phyloP scores from a whole-genome alignment of 2,329 filamentous ascomycete genomes.

The Arachnomyces sp. region DNA sequence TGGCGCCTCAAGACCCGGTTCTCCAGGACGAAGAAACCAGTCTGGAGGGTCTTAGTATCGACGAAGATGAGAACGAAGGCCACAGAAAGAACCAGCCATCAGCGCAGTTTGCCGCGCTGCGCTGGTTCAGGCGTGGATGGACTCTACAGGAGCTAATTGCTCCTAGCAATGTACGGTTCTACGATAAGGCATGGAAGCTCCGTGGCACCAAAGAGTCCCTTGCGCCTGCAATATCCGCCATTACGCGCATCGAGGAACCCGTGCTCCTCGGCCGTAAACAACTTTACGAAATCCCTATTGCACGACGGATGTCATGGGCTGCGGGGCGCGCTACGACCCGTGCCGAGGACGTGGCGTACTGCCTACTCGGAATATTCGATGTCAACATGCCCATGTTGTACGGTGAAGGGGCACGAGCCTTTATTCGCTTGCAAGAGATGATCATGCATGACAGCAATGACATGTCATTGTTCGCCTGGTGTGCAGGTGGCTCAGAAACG shows the following conservation, averaged over 20 bases:
- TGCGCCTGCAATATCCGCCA: slow-evolving; percentile 2
- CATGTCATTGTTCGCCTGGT: slow-evolving; percentile 14
- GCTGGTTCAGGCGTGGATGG: slow-evolving; percentile 8
- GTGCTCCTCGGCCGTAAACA: slow-evolving; percentile 1
- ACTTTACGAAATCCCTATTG: slow-evolving; percentile 6
- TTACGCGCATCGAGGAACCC: slow-evolving; percentile 1
- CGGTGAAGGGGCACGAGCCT: slow-evolving; percentile 20
- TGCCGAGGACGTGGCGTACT: slow-evolving; percentile 22
- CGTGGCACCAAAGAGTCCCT: slow-evolving; percentile 5
- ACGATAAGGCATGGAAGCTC: slow-evolving; percentile 4
- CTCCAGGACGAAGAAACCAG: background rate
- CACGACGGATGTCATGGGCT: slow-evolving; percentile 21
- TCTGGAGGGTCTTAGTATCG: too few relatives aligned
- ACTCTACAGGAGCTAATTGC: slow-evolving; percentile 9
- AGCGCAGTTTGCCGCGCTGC: slow-evolving; percentile 1
- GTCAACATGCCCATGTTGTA: slow-evolving; percentile 23
- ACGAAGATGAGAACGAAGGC: too few relatives aligned
- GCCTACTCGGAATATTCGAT: slow-evolving; percentile 22
- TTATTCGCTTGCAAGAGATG: slow-evolving; percentile 22
- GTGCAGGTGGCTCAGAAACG: too few relatives aligned
- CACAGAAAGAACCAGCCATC: too few relatives aligned
- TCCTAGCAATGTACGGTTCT: slow-evolving; percentile 4
- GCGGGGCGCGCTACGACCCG: slow-evolving; percentile 15
- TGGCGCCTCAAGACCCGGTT: slow-evolving; percentile 4
- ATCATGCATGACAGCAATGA: slow-evolving; percentile 20